Evolutionary conservation across 108 stramenopile genomes (phyloP), one percentile per base, ranked within the genome.

Genomic region (Conticribra guillardii): DNA sequence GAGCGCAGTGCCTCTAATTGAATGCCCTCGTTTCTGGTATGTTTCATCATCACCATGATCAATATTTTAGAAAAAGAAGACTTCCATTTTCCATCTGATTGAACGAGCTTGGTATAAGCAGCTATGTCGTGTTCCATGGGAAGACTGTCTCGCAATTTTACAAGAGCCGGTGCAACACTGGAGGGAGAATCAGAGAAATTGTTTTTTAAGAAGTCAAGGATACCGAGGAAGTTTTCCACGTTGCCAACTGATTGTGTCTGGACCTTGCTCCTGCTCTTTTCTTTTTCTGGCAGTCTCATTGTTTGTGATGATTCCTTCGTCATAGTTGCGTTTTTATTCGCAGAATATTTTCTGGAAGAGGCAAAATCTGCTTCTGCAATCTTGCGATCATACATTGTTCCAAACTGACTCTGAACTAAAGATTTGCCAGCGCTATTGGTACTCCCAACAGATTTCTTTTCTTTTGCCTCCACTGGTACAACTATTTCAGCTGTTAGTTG

Each of bases 1-100:
- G 72, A 58, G 16, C 44, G 33, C 32, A 65, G 56, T 5, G 48
- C 64, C 45, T 58, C 72, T 7, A 54, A 30, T 60, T 72, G 71
- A 31, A 72, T 45, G 11, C 54, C 9, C 3, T 72, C 57, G 45
- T 73, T 58, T 1, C 17, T 14, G 29, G 54, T 50, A 22, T 65
- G 64, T 2, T 17, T 34, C 0, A 41, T 37, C 62, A 73, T 59
- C 14, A 67, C 37, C 37, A 9, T 5, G 37, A 41, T 41, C 8
- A 11, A 9, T 5, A 41, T 41, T 41, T 41, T 41, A 9, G 37
- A 41, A 41, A 41, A 41, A 9, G 8, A 9, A 5, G 37, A 41
- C 37, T 41, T 41, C 37, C 5, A 41, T 11, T 41, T 41, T 11
- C 37, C 37, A 9, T 41, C 37, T 41, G 37, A 41, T 41, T 9